A percentile compares a stretch with the other conserved stretches of the same genome.
Conservation (phyloP, 352 stramenopile species). For the Thalassiosira livingstoniorum region DNA sequence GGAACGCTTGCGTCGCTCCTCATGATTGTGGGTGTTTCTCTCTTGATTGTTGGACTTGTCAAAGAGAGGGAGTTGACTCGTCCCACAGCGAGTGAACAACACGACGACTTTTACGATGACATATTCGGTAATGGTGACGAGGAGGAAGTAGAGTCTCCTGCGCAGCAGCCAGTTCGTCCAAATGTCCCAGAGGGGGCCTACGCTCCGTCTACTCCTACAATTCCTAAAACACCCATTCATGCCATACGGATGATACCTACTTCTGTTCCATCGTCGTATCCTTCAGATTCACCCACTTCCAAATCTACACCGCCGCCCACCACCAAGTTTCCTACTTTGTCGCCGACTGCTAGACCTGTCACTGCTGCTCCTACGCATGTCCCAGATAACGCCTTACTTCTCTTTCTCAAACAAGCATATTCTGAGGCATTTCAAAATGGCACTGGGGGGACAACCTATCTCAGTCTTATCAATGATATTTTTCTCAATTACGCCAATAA, state of each 20-base stretch:
- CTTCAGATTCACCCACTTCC: background rate
- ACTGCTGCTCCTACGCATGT: no score
- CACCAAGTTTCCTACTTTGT: background rate
- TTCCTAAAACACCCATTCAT: background rate
- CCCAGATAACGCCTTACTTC: conserved; percentile 14
- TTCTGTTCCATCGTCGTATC: background rate
- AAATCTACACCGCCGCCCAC: background rate
- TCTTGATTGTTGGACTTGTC: conserved; percentile 9
- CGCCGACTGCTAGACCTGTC: background rate
- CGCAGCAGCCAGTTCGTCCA: background rate
- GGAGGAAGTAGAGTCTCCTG: conserved; percentile 4
- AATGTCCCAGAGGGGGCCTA: background rate
- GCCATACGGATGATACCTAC: background rate
- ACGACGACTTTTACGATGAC: conserved; percentile 13
- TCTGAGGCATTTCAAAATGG: background rate
- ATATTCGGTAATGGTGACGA: background rate
- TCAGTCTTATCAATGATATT: conserved; percentile 10
- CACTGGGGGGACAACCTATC: background rate
- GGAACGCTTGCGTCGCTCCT: conserved; percentile 3
- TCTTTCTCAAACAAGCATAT: conserved; percentile 12
- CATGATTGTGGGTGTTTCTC: background rate
- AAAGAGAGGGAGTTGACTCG: conserved; percentile 5
- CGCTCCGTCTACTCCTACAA: background rate
- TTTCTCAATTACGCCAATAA: background rate
- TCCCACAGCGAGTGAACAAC: background rate